phyloP scores from a whole-genome alignment of 192 early-diverging fungal genomes.

The Pecoramyces ruminantium region DNA sequence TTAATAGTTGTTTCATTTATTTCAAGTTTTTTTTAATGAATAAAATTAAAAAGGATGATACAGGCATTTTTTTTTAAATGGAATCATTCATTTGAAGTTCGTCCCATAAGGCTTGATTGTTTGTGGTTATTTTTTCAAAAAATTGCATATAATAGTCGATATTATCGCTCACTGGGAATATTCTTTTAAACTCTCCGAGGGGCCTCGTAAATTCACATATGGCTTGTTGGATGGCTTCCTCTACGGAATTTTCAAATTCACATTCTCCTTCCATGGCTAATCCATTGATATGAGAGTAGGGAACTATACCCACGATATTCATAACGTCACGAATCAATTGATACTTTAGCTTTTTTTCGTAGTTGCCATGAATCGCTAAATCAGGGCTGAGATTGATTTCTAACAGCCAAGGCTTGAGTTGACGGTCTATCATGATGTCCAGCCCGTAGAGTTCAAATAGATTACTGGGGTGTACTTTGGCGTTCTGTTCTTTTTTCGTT shows the following conservation, averaged over 20 bases:
- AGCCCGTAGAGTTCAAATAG: slow-evolving; percentile 11
- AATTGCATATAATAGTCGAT: neutral
- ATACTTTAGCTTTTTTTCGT: too few relatives aligned
- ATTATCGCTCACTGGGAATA: neutral
- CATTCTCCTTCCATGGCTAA: neutral
- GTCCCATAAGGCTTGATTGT: neutral
- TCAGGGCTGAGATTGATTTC: slow-evolving; percentile 4
- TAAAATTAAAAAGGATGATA: too few relatives aligned
- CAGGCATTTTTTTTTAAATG: too few relatives aligned
- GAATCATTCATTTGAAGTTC: neutral
- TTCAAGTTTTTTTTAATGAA: too few relatives aligned
- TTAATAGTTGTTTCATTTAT: too few relatives aligned
- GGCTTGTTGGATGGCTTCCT: neutral
- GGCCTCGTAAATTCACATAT: neutral
- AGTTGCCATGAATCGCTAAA: neutral
- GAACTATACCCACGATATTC: neutral
- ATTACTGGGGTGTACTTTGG: neutral
- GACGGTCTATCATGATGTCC: slow-evolving; percentile 5
- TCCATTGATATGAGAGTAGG: neutral
- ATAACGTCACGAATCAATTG: too few relatives aligned
- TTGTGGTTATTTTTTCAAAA: neutral
- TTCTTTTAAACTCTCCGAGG: neutral
- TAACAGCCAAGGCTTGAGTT: slow-evolving; percentile 8
- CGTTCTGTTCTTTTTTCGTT: neutral
- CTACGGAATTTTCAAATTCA: neutral